Base-by-base conservation (phyloP, 352 stramenopile genomes). In the Phytophthora hybrid region DNA sequence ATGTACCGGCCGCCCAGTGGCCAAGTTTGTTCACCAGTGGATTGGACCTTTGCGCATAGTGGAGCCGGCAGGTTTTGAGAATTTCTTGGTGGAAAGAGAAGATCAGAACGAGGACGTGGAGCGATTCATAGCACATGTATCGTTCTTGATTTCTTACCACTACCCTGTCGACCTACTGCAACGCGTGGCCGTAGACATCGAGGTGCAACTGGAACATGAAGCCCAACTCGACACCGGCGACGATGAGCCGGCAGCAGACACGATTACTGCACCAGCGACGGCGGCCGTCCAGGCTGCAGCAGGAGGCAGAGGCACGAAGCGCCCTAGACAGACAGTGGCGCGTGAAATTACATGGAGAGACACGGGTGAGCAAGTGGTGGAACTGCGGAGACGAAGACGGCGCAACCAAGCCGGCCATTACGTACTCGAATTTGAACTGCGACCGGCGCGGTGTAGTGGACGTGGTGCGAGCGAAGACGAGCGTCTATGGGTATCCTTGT, bases 151-250 rank as follows among this genome's bases (percentile, higher is more conserved):
- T 5, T 41, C 34, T 11, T 41, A 41, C 4, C 34, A 41, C 34
- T 41, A 41, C 34, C 34, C 34, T 41, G 10, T 11, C 10, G 34
- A 41, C 34, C 3, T 41, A 4, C 34, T 41, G 10, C 34, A 11
- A 4, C 10, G 34, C 7, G 19, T 13, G 8, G 65, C 56, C 9
- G 29, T 18, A 1, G 63, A 70, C 19, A 23, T 63, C 0, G 16
- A 19, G 5, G 41, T 31, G 2, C 51, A 70, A 4, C 44, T 70
- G 0, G 54, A 59, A 4, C 6, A 64, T 64, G 63, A 70, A 46
- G 21, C 5, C 29, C 13, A 29, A 5, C 0, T 16, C 26, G n/a
- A 39, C 31, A 19, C 2, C 10, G 1, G 23, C 13, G 1, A n/a
- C 4, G 13, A 59, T 64, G 29, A 32, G 7, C 4, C 19, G 63